A percentile compares a stretch with the other conserved stretches of the same genome.
phyloP scores from a whole-genome alignment of 2,329 filamentous ascomycete genomes.

The Chaetomium globosum region DNA sequence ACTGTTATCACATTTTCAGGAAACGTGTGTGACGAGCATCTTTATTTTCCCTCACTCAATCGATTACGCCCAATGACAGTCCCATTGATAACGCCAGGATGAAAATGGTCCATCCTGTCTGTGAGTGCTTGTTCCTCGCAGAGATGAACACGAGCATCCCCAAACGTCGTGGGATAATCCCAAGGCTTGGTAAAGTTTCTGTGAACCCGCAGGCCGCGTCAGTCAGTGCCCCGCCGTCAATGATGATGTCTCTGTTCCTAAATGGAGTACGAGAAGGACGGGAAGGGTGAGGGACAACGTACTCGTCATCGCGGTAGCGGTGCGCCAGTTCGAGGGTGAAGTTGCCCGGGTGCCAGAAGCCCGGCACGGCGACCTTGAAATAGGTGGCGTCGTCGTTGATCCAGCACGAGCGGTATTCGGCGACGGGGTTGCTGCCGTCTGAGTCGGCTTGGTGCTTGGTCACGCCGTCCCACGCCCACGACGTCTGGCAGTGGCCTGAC shows the following conservation, averaged over 20 bases:
- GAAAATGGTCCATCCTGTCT: conserved; percentile 25
- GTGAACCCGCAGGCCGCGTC: background rate
- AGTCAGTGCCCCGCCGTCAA: background rate
- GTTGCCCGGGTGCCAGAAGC: conserved; percentile 35
- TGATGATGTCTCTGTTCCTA: background rate
- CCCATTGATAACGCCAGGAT: conserved; percentile 27
- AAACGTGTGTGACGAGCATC: background rate
- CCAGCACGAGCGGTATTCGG: conserved; percentile 26
- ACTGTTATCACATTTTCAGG: background rate
- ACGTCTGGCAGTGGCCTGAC: conserved; percentile 33
- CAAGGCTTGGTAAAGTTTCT: conserved; percentile 36
- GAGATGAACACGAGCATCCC: conserved; percentile 22
- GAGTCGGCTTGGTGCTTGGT: conserved; percentile 17
- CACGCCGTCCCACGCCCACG: conserved; percentile 37
- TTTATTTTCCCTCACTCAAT: conserved; percentile 13
- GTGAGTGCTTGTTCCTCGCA: conserved; percentile 11
- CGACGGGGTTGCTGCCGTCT: conserved; percentile 31
- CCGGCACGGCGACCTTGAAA: conserved; percentile 35
- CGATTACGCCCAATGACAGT: conserved; percentile 25
- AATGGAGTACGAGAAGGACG: background rate
- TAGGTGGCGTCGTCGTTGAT: conserved; percentile 22
- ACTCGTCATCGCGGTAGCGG: conserved; percentile 38
- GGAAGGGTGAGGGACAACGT: background rate
- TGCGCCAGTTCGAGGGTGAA: conserved; percentile 37
- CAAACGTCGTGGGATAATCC: conserved; percentile 35